These are phyloP conservation scores for Monoraphidium neglectum DNA, from an alignment of 139 green algal species.

Conservation along the genomic window DNA sequence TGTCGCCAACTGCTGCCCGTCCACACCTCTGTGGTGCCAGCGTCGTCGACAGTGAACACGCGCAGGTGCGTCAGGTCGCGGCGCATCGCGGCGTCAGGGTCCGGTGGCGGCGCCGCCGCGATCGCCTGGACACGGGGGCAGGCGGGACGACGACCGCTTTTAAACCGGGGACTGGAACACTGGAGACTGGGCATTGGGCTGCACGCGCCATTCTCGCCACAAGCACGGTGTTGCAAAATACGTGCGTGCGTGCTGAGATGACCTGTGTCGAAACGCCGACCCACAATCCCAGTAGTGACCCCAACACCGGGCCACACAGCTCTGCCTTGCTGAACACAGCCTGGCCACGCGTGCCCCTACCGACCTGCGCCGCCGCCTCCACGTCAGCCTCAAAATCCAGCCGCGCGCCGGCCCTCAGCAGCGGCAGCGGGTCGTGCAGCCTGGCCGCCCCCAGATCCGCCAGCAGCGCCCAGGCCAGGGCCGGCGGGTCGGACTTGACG, in stretches of 20 bases:
- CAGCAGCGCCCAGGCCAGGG: slow-evolving; percentile 46
- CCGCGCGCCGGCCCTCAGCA: slow-evolving; percentile 39
- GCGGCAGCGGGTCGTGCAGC: slow-evolving; percentile 58
- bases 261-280: neutral
- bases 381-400: slow-evolving; percentile 30
- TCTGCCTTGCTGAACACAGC: too few relatives aligned
- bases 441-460: slow-evolving; percentile 51
- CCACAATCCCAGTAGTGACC: too few relatives aligned
- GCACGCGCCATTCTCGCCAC: too few relatives aligned
- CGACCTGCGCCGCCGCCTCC: slow-evolving; percentile 26
- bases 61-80: slow-evolving; percentile 63
- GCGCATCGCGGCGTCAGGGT: slow-evolving; percentile 56
- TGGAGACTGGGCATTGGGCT: neutral
- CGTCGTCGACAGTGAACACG: slow-evolving; percentile 81
- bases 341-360: slow-evolving; percentile 1
- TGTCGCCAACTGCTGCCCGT: too few relatives aligned
- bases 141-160: neutral
- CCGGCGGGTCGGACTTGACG: slow-evolving; percentile 29
- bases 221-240: neutral
- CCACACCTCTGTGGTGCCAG: slow-evolving; percentile 70
- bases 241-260: neutral
- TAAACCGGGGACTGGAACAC: neutral
- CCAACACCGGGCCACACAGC: too few relatives aligned
- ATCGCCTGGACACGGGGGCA: slow-evolving; percentile 40
- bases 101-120: slow-evolving; percentile 40